phyloP scores from a whole-genome alignment of 169 alveolate genomes.

The Plasmodium blacklocki region DNA sequence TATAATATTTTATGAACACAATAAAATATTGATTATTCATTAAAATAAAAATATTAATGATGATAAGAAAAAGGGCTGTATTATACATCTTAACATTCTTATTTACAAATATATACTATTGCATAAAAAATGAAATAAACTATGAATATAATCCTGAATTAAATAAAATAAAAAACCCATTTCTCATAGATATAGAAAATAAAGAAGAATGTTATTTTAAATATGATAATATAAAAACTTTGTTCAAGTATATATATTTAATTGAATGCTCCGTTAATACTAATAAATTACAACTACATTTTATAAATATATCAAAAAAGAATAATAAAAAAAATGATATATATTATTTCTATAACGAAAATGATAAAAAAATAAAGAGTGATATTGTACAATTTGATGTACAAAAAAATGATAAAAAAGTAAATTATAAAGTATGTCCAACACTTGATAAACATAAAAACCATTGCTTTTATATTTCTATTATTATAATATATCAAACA shows the following conservation, averaged over 20 bases:
- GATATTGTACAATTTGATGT: constrained; percentile 11
- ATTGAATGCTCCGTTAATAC: constrained; percentile 27
- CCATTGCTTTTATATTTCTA: constrained; percentile 16
- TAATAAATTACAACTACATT: constrained; percentile 15
- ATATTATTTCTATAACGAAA: constrained; percentile 12
- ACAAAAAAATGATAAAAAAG: constrained; percentile 7
- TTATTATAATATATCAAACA: constrained; percentile 13
- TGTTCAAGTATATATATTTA: constrained; percentile 22
- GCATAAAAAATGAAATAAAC: constrained; percentile 2
- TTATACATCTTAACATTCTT: neutral
- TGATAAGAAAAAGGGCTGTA: constrained; percentile 1
- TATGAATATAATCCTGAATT: neutral
- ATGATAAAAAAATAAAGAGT: constrained; percentile 31
- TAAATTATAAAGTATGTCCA: constrained; percentile 37
- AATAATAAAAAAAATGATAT: constrained; percentile 1
- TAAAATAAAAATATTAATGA: neutral
- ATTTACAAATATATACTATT: neutral
- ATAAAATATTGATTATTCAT: too few species aligned
- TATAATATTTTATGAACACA: too few species aligned
- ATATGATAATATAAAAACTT: constrained; percentile 19
- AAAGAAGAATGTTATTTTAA: constrained; percentile 31
- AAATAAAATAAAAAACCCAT: neutral
- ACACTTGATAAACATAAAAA: neutral
- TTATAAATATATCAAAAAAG: neutral
- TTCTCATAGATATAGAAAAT: constrained; percentile 26